A percentile compares a stretch with the other conserved stretches of the same genome.
Evolutionary conservation across 768 basidiomycete species (phyloP).

Genomic region (Mycena polygramma): DNA sequence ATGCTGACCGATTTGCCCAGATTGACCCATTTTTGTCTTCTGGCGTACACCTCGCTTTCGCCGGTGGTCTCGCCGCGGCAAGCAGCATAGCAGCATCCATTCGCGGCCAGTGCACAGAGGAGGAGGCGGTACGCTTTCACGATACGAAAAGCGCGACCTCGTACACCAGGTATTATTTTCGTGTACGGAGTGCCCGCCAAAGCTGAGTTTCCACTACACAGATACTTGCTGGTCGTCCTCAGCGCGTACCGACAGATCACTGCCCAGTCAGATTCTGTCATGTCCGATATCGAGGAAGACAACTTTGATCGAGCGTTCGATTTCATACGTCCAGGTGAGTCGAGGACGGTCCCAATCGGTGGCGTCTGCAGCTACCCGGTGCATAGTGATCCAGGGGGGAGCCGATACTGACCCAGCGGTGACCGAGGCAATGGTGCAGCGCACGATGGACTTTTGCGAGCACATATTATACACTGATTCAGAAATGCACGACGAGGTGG

Average conservation of each 20-base stretch:
- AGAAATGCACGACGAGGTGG: constrained; percentile 24
- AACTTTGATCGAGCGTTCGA: constrained; percentile 64
- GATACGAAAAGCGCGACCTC: constrained; percentile 46
- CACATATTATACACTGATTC: constrained; percentile 19
- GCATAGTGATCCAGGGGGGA: constrained; percentile 46
- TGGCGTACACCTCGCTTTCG: constrained; percentile 35
- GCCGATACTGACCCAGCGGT: constrained; percentile 41
- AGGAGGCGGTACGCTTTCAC: constrained; percentile 49
- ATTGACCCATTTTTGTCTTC: constrained; percentile 28
- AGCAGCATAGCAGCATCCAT: constrained; percentile 51
- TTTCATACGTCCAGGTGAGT: constrained; percentile 55
- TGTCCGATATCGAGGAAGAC: constrained; percentile 58
- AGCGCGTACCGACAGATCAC: constrained; percentile 64
- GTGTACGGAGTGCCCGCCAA: too few species aligned
- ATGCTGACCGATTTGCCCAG: not conserved
- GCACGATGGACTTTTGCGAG: constrained; percentile 34
- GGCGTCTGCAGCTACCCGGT: not conserved
- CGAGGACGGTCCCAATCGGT: not conserved
- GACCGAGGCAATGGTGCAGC: constrained; percentile 18
- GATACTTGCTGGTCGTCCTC: constrained; percentile 61
- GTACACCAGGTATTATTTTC: constrained; percentile 49
- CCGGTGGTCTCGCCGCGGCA: constrained; percentile 51
- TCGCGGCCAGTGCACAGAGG: constrained; percentile 47
- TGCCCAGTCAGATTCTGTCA: constrained; percentile 52
- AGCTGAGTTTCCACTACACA: constrained; percentile 23